phyloP scores from a whole-genome alignment of 2,329 filamentous ascomycete genomes.

The Colletotrichum endophyticum region DNA sequence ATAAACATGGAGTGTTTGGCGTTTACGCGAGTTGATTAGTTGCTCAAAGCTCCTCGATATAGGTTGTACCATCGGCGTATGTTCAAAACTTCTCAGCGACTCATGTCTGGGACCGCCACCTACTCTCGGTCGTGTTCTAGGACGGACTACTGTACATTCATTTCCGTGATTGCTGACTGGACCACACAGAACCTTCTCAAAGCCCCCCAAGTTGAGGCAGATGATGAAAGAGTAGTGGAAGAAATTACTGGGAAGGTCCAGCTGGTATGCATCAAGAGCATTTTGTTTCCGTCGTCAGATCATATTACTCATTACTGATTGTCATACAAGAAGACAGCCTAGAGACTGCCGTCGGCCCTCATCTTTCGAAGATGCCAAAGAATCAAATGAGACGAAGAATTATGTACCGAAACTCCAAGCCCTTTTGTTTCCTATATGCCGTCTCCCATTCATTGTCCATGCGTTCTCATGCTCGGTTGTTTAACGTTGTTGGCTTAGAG shows the following conservation, averaged over 20 bases:
- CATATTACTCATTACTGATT: background rate
- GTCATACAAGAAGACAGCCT: background rate
- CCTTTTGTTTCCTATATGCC: background rate
- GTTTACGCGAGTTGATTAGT: background rate
- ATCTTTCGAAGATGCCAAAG: background rate
- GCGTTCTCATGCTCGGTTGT: background rate
- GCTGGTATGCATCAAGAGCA: background rate
- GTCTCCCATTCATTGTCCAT: background rate
- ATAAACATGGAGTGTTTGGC: conserved; percentile 12
- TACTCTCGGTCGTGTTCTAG: background rate
- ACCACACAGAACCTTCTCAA: background rate
- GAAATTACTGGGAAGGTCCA: background rate
- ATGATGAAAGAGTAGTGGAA: background rate
- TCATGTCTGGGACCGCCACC: background rate
- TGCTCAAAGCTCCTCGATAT: background rate
- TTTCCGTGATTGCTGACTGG: background rate
- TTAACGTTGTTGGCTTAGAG: background rate
- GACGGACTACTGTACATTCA: background rate
- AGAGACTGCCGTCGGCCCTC: background rate
- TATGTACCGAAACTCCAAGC: background rate
- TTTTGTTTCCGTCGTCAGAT: background rate
- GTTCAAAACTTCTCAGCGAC: background rate
- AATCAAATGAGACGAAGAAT: background rate
- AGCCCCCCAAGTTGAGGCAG: background rate
- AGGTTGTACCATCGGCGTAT: background rate